A percentile compares a stretch with the other conserved stretches of the same genome.
These are phyloP conservation scores for Cylindrodendrum hubeiense DNA, from an alignment of 2,329 filamentous ascomycete species.

Conservation along the genomic window DNA sequence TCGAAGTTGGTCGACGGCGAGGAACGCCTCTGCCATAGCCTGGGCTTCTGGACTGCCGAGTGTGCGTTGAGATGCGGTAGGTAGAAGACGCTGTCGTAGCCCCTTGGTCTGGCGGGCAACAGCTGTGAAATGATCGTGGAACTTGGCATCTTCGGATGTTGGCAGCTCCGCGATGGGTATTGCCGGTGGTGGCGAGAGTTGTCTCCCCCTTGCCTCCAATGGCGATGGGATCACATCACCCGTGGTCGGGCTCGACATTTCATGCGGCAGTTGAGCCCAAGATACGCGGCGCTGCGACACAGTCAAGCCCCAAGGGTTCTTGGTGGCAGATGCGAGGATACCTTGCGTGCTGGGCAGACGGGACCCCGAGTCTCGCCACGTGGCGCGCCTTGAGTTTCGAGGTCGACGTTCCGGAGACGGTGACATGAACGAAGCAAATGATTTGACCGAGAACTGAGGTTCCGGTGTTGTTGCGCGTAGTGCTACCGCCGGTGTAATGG, in stretches of 20 bases:
- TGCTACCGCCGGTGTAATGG: slow-evolving; percentile 5
- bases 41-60: slow-evolving; percentile 39
- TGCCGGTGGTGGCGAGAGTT: slow-evolving; percentile 60
- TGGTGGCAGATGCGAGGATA: slow-evolving; percentile 51
- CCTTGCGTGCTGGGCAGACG: slow-evolving; percentile 49
- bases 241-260: slow-evolving; percentile 26
- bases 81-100: slow-evolving; percentile 52
- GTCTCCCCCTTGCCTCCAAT: slow-evolving; percentile 33
- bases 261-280: slow-evolving; percentile 51
- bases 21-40: slow-evolving; percentile 43
- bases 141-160: slow-evolving; percentile 52
- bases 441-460: slow-evolving; percentile 61
- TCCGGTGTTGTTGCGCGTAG: slow-evolving; percentile 56
- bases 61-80: slow-evolving; percentile 55
- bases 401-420: slow-evolving; percentile 58
- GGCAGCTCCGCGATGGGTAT: slow-evolving; percentile 50
- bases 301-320: slow-evolving; percentile 48
- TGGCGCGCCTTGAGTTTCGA: slow-evolving; percentile 26
- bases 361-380: slow-evolving; percentile 37
- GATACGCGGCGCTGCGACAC: slow-evolving; percentile 50
- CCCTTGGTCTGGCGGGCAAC: slow-evolving; percentile 53
- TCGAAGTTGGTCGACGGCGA: slow-evolving; percentile 40
- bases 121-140: slow-evolving; percentile 61
- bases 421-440: slow-evolving; percentile 66
- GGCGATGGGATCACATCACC: slow-evolving; percentile 10